Base-by-base conservation (phyloP, 2,329 filamentous ascomycete species). In the Ceratocystis ficicola region DNA sequence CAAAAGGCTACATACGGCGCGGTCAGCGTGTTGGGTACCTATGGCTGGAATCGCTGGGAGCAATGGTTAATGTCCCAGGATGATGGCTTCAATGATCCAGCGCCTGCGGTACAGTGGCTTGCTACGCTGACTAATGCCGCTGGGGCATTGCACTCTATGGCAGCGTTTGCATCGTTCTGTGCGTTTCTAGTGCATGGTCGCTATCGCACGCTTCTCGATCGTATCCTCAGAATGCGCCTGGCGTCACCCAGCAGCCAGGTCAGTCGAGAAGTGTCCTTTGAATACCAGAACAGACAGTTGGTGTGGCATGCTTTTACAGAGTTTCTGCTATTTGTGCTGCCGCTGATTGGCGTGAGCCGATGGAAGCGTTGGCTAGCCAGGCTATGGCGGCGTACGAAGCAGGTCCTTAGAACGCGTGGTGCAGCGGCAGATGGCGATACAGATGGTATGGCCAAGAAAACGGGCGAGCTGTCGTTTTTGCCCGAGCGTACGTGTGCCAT, bases 241-340 rank as follows among this genome's bases (percentile, higher is more conserved):
- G 88, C 90, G 2, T 88, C 94, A 6, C 88, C 89, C 4, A 92
- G 88, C 2, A 90, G 84, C 72, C 89, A 95, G 73, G 88, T 95
- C 69, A 90, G 85, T 73, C 83, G 93, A 41, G 91, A 97, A 75
- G 92, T 99, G 30, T 95, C 90, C 0, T 97, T 99, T 73, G 94
- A 99, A 76, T 97, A 96, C 72, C 83, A 97, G 62, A 99, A 99
- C 74, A 86, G 94, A 61, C 94, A 99, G 76, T 84, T 99, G 10
- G 94, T 99, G 46, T 99, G 94, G 94, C 94, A 99, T 76, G 94
- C 94, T n/a, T 96, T 99, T 72, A 99, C 94, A 30, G 94, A 99
- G 74, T 99, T 99, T 71, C 80, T 99, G n/a, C 83, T 99, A 41
- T 99, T 97, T 74, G 83, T 97, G 20, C 81, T 99, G n/a, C 94